Evolutionary conservation across 345 rosid genomes (phyloP).

Genomic region (Lepidium sativum): DNA sequence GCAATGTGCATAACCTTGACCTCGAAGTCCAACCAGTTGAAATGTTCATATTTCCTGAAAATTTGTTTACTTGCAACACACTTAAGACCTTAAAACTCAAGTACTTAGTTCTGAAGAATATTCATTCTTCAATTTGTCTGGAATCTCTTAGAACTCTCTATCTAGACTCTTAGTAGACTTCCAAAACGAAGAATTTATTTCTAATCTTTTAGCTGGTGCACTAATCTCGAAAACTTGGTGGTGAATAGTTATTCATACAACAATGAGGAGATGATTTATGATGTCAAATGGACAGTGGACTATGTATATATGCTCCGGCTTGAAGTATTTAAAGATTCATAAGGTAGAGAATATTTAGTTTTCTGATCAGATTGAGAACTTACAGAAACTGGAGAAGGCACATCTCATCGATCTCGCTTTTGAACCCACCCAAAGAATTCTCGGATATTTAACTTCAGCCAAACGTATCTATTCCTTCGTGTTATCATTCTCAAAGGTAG

Average conservation of each 20-base stretch:
- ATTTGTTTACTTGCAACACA: not conserved
- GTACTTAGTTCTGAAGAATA: not conserved
- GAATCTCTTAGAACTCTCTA: not conserved
- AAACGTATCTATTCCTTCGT: not conserved
- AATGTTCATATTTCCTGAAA: not conserved
- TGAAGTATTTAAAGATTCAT: not conserved
- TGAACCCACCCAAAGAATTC: not conserved
- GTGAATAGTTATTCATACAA: no score
- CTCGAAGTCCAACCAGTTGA: not conserved
- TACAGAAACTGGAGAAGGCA: no score
- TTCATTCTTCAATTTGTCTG: not conserved
- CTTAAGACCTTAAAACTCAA: not conserved
- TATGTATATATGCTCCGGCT: constrained; percentile 1
- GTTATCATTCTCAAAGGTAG: not conserved
- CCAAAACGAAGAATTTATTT: no score
- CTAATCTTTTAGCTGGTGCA: no score
- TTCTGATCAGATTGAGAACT: not conserved
- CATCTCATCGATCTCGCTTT: not conserved
- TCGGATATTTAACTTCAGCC: not conserved
- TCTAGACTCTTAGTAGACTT: no score
- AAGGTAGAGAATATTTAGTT: not conserved
- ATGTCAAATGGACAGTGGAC: no score
- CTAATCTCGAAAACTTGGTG: no score
- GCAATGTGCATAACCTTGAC: no score
- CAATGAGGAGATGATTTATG: no score